Base-by-base conservation (phyloP, 2,329 filamentous ascomycete species). In the Calonectria pteridis region DNA sequence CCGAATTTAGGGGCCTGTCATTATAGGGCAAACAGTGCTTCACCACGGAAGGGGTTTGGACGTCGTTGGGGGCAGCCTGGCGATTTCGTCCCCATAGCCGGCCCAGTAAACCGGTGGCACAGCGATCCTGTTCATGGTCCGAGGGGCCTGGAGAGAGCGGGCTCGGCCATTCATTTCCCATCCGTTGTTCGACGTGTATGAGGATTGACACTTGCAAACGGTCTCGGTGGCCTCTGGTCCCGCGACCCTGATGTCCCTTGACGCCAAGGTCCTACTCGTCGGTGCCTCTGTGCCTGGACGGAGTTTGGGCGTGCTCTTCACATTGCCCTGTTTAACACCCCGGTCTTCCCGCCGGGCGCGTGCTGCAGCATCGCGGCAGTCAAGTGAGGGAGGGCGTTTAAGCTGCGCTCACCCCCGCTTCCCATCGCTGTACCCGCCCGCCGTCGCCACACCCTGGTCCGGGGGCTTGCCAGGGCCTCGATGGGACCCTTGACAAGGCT, bases 331-430 rank as follows among this genome's bases (percentile, higher is more conserved):
- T n/a, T 31, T n/a, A 33, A 29, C 18, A 53, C 64, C 72, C 72
- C 31, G 29, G 69, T 72, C 69, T 74, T 75, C 70, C 67, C 74
- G 72, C 70, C 46, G 55, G 67, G 72, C 67, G 72, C 68, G 67
- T 67, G 72, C 70, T 77, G 68, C 72, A 66, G 73, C 66, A 74
- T 70, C 72, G 73, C 78, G 78, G 75, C 74, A 79, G 71, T 80
- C 67, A 72, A 66, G 72, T 26, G 67, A 71, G 66, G 72, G 65
- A 75, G 71, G 70, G 70, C 77, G 77, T 75, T 73, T 78, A 75
- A 73, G 51, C 65, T 71, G 72, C 65, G 72, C 69, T 55, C 43
- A 46, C 75, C 74, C 78, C 75, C 73, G 74, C 70, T 76, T 59
- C 71, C 65, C 67, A 77, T 74, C 71, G 66, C 71, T 69, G 73